Base-by-base conservation (phyloP, 345 rosid genomes). In the Brassica juncea region DNA sequence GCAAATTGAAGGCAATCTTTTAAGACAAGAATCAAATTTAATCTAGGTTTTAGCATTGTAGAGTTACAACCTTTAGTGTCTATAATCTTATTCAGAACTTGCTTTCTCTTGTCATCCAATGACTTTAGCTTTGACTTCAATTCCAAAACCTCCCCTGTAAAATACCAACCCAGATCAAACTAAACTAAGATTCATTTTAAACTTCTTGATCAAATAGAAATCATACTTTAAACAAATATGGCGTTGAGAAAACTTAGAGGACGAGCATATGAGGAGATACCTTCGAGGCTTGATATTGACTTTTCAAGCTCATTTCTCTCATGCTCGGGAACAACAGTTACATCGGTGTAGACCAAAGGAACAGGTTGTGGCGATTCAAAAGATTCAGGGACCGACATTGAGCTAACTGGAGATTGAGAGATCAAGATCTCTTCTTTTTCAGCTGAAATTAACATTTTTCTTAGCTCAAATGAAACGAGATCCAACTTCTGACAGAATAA, bases 281-380 rank as follows among this genome's bases (percentile, higher is more conserved):
- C 98, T 88, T 92, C 87, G 9, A 89, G 85, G 77, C 83, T 86
- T 30, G 75, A 16, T 61, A 89, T 84, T 27, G 87, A 86, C 73
- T 80, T 83, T 85, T 85, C 89, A 62, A 90, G 94, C 87, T 88
- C 86, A 44, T 73, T 78, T 73, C 80, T 87, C 84, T 87, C 89
- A 8, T 89, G 93, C 84, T 94, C 97, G 52, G 98, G 94, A 73
- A 92, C 88, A 62, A 92, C 90, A 72, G 71, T 86, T 30, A 91
- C 94, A 77, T 92, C 93, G 1, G 92, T 87, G 80, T 65, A 89
- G 65, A 84, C 76, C 58, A 84, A 59, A 37, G 86, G 70, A 42
- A 62, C 76, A 32, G 69, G 70, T 63, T 27, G 67, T 4, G 87
- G 82, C 39, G 90, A 85, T 70, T 84, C 91, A 55, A 83, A 42